Evolutionary conservation across 2,329 filamentous ascomycete species (phyloP).

Genomic region (Scedosporium minutisporum): DNA sequence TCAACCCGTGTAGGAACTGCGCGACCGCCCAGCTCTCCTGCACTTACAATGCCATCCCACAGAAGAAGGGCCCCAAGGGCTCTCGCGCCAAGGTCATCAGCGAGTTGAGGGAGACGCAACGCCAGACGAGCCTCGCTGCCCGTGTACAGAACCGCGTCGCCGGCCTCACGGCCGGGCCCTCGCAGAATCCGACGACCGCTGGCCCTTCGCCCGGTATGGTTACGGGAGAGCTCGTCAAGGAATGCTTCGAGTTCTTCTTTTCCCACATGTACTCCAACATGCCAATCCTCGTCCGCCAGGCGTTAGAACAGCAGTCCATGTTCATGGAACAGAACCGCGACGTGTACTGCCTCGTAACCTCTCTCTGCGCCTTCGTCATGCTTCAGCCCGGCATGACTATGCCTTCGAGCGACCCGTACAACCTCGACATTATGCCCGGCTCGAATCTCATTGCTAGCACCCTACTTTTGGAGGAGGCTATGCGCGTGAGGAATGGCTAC

Average conservation of each 20-base stretch:
- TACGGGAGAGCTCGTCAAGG: constrained; percentile 52
- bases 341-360: constrained; percentile 53
- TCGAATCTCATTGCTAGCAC: constrained; percentile 55
- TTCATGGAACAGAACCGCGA: constrained; percentile 55
- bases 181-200: constrained; percentile 18
- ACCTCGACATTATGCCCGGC: constrained; percentile 45
- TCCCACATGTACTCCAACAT: constrained; percentile 54
- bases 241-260: constrained; percentile 60
- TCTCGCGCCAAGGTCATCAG: constrained; percentile 67
- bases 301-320: constrained; percentile 47
- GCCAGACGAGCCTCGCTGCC: constrained; percentile 53
- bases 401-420: constrained; percentile 45
- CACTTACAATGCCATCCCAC: constrained; percentile 65
- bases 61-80: constrained; percentile 69
- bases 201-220: constrained; percentile 50
- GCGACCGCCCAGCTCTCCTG: constrained; percentile 56
- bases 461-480: constrained; percentile 56
- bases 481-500: constrained; percentile 53
- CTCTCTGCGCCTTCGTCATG: constrained; percentile 59
- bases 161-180: constrained; percentile 28
- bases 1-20: constrained; percentile 64
- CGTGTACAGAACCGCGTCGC: constrained; percentile 53
- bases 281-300: constrained; percentile 50
- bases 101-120: constrained; percentile 59
- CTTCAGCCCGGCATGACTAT: constrained; percentile 59